Base-by-base conservation (phyloP, 441 rosid species). In the Hypseocharis bilobata region DNA sequence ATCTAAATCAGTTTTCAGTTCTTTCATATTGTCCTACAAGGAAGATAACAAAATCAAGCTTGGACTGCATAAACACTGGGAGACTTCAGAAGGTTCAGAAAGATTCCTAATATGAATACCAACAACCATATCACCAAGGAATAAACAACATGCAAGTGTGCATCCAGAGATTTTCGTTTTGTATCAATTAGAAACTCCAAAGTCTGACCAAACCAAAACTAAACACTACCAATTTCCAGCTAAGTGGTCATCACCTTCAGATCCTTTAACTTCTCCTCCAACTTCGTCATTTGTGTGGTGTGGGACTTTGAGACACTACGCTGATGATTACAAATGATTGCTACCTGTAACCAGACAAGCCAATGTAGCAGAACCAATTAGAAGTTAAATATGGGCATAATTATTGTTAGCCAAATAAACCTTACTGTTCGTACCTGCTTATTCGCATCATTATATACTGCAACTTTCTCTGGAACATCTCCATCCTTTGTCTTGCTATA, bases 271-370 rank as follows among this genome's bases (percentile, higher is more conserved):
- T 89, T 91, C 76, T 83, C 94, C 25, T 81, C 82, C 84, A 94
- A 81, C 82, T 56, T 94, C 70, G 85, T 77, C 81, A 94, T 83
- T 79, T 94, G 99, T 44, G 92, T 88, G 14, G 72, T 78, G 61
- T 94, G 99, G 66, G 92, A 71, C 78, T 89, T 94, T 20, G 98
- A 94, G 65, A 91, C 79, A 65, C 83, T 89, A 63, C 99, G 94
- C 68, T 94, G 99, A 82, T 94, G 99, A 84, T 94, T 94, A 82
- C 99, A 94, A 70, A 94, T 94, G 76, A 94, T 94, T 14, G 99
- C 99, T 26, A 94, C 98, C 99, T 94, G 85, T 65, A 74, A 63
- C 67, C 64, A 71, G 59, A 64, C 59, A 57, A 69, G 64, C 36
- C 47, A 69, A 74, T n/a, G 60, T n/a, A 40, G 16, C 66, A 62